A percentile compares a stretch with the other conserved stretches of the same genome.
Evolutionary conservation across 257 asterid species (phyloP).

Genomic region (Solanum phureja): DNA sequence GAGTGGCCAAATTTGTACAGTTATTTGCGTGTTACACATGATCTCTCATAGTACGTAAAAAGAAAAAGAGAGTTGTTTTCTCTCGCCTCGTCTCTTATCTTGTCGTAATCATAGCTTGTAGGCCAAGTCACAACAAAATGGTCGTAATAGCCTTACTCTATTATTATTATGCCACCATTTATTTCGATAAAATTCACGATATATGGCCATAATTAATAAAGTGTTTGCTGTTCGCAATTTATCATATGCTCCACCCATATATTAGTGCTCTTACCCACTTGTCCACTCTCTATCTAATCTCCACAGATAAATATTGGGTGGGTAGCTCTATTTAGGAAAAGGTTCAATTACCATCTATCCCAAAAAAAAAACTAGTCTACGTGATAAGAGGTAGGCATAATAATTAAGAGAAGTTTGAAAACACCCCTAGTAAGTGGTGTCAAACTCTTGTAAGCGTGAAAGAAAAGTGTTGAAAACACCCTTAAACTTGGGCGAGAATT

Average conservation of each 20-base stretch:
- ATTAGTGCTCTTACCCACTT: constrained; percentile 1
- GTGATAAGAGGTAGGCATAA: neutral
- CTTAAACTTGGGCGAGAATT: too few relatives aligned
- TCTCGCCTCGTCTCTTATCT: neutral
- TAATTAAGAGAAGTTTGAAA: neutral
- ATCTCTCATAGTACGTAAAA: neutral
- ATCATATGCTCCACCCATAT: neutral
- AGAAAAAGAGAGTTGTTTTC: neutral
- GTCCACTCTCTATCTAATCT: neutral
- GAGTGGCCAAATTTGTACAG: neutral
- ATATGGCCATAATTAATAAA: neutral
- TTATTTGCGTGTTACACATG: neutral
- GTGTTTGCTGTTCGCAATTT: neutral
- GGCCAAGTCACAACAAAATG: neutral
- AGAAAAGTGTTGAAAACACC: too few relatives aligned
- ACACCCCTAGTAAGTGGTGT: too few relatives aligned
- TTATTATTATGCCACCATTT: neutral
- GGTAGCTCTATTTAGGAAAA: neutral
- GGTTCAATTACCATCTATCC: neutral
- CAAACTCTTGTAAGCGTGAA: too few relatives aligned
- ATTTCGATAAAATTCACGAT: neutral
- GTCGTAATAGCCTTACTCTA: neutral
- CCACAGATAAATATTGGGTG: neutral
- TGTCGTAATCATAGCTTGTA: neutral
- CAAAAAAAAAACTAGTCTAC: neutral